These are phyloP conservation scores for Tephrocybe sp. DNA, from an alignment of 768 basidiomycete genomes.

Conservation along the genomic window DNA sequence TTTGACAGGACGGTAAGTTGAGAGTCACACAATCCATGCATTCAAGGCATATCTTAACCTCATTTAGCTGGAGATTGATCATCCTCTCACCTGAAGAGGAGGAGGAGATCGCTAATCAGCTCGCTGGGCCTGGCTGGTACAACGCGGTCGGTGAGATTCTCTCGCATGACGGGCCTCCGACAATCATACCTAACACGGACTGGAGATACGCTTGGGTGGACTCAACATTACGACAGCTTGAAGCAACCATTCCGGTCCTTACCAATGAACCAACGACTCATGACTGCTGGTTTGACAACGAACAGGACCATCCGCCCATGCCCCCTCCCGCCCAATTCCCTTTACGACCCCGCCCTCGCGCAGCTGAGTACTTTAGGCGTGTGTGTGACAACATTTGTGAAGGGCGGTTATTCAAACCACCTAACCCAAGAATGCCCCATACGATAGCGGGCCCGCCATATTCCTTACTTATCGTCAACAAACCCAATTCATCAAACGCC, in stretches of 20 bases:
- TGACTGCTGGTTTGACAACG: conserved; percentile 53
- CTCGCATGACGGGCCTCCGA: conserved; percentile 55
- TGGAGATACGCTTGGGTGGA: conserved; percentile 92
- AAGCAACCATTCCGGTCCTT: conserved; percentile 67
- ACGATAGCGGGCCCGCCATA: conserved; percentile 81
- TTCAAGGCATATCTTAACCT: not conserved
- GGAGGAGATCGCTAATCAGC: conserved; percentile 78
- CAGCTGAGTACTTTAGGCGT: conserved; percentile 64
- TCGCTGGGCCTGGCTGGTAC: conserved; percentile 87
- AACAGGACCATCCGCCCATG: conserved; percentile 50
- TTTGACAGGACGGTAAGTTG: conserved; percentile 75
- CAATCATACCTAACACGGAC: conserved; percentile 69
- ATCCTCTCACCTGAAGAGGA: conserved; percentile 92
- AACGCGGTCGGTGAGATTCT: conserved; percentile 79
- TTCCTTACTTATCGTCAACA: conserved; percentile 85
- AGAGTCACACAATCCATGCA: not conserved
- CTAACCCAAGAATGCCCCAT: conserved; percentile 38
- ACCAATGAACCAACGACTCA: conserved; percentile 55
- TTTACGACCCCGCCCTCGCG: conserved; percentile 80
- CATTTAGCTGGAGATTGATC: conserved; percentile 79
- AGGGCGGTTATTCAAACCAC: conserved; percentile 27
- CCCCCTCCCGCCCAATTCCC: conserved; percentile 85
- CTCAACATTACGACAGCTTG: conserved; percentile 73
- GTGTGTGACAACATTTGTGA: conserved; percentile 50
- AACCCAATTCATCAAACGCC: conserved; percentile 81